Evolutionary conservation across 163 green algal species (phyloP).

Genomic region (Prototheca wickerhamii): DNA sequence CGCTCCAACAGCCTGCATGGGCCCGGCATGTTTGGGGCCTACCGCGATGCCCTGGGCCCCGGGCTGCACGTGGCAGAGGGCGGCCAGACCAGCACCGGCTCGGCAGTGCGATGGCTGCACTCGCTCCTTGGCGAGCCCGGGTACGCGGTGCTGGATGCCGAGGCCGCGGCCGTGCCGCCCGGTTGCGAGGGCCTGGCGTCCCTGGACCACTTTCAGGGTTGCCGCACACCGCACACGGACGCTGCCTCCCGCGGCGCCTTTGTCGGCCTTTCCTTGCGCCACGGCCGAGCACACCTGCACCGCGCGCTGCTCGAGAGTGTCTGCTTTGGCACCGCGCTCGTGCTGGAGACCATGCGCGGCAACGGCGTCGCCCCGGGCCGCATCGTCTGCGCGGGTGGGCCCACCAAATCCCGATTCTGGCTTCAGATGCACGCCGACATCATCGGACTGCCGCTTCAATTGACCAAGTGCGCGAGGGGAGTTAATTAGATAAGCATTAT

Average conservation of each 20-base stretch:
- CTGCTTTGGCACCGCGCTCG: conserved; percentile 54
- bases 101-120: conserved; percentile 30
- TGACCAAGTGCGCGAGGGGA: conserved; percentile 45
- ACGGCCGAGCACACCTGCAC: conserved; percentile 58
- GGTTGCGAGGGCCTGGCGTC: conserved; percentile 61
- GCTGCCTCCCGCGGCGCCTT: conserved; percentile 54
- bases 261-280: conserved; percentile 60
- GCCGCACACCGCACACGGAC: conserved; percentile 73
- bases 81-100: conserved; percentile 70
- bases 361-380: conserved; percentile 31
- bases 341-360: conserved; percentile 63
- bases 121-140: conserved; percentile 3
- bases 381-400: conserved; percentile 59
- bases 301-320: conserved; percentile 60
- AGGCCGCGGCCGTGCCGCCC: conserved; percentile 46
- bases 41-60: conserved; percentile 49
- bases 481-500: too few relatives aligned
- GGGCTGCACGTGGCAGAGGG: conserved; percentile 66
- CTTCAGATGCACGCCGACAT: conserved; percentile 75
- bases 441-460: conserved; percentile 42
- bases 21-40: conserved; percentile 66
- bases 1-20: conserved; percentile 34
- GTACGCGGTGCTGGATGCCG: conserved; percentile 50
- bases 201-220: conserved; percentile 78
- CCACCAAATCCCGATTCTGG: conserved; percentile 57